Conservation (phyloP, 352 stramenopile species). For the Blastocystis sp. region DNA sequence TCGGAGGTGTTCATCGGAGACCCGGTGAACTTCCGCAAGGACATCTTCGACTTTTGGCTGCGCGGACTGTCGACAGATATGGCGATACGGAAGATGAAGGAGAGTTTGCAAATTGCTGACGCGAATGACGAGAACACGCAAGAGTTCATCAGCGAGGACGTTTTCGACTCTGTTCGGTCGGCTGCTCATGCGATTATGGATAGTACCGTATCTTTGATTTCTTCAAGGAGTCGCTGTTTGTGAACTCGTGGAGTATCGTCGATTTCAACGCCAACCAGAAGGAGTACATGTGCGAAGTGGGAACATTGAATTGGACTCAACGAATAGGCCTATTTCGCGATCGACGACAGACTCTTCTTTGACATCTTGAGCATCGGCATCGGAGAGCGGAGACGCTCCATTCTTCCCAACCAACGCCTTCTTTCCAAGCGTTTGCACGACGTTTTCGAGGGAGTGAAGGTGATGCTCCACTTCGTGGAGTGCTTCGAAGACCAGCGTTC, state of each 20-base stretch:
- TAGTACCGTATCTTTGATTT: constrained; percentile 67
- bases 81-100: constrained; percentile 19
- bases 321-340: constrained; percentile 36
- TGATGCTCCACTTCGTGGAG: constrained; percentile 40
- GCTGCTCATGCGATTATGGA: not conserved
- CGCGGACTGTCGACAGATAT: not conserved
- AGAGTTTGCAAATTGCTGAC: not conserved
- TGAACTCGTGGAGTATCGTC: constrained; percentile 56
- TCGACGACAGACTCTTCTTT: constrained; percentile 24
- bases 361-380: constrained; percentile 28
- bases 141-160: constrained; percentile 41
- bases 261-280: constrained; percentile 39
- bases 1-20: constrained; percentile 66
- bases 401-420: not conserved
- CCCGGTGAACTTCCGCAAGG: constrained; percentile 51
- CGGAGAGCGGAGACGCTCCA: constrained; percentile 31
- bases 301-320: not conserved
- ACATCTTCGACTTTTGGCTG: constrained; percentile 47
- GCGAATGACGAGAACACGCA: not conserved
- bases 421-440: not conserved
- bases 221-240: constrained; percentile 51
- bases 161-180: constrained; percentile 35
- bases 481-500: not conserved
- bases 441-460: constrained; percentile 40
- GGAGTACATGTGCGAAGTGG: constrained; percentile 41